Evolutionary conservation across 495 filamentous ascomycete genomes (phyloP).

Genomic region (Talaromyces adpressus): DNA sequence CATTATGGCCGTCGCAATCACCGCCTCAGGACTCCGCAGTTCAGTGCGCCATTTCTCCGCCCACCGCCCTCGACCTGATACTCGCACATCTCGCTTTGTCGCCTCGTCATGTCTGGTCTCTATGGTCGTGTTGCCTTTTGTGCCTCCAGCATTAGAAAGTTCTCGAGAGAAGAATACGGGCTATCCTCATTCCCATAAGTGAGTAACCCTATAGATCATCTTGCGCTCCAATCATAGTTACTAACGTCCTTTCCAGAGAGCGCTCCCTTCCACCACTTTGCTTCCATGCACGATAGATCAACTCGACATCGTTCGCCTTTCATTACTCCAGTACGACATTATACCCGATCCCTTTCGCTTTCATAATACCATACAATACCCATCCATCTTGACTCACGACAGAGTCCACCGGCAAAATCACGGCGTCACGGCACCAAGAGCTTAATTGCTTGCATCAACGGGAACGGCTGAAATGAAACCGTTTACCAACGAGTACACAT

Average conservation of each 20-base stretch:
- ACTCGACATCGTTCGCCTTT: background rate
- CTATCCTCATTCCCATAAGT: slow-evolving; percentile 32
- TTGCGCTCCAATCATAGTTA: background rate
- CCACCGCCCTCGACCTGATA: slow-evolving; percentile 30
- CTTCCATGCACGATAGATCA: slow-evolving; percentile 36
- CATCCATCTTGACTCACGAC: too few species aligned
- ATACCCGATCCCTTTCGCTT: background rate
- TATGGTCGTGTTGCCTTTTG: slow-evolving; percentile 37
- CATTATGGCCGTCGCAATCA: slow-evolving; percentile 22
- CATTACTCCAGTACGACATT: background rate
- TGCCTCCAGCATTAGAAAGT: slow-evolving; percentile 40
- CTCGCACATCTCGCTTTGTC: slow-evolving; percentile 31
- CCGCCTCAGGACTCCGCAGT: slow-evolving; percentile 27
- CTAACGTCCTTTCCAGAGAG: background rate
- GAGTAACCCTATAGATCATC: slow-evolving; percentile 9
- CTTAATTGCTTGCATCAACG: background rate
- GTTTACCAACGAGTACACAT: background rate
- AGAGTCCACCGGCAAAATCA: background rate
- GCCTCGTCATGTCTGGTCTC: slow-evolving; percentile 33
- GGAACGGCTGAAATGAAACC: background rate
- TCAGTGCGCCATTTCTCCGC: slow-evolving; percentile 40
- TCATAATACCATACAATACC: background rate
- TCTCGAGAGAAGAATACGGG: slow-evolving; percentile 30
- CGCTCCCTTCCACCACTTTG: slow-evolving; percentile 36
- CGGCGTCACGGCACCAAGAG: background rate